phyloP scores from a whole-genome alignment of 768 basidiomycete genomes.

The Lactifluus hygrophoroides region DNA sequence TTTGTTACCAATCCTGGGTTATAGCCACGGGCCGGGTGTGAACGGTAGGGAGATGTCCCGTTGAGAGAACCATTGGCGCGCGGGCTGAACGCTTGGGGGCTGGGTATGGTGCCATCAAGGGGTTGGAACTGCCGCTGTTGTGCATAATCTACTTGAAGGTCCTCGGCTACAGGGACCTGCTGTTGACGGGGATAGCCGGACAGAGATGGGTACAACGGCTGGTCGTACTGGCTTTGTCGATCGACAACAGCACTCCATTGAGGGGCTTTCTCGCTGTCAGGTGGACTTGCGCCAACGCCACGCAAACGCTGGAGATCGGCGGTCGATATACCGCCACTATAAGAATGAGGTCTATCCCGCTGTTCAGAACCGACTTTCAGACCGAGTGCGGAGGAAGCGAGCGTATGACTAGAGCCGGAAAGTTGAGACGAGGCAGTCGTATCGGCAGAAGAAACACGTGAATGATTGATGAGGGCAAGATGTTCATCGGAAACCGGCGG shows the following conservation, averaged over 20 bases:
- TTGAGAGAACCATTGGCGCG: constrained; percentile 46
- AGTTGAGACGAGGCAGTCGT: constrained; percentile 53
- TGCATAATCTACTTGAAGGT: constrained; percentile 45
- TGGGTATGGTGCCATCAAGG: constrained; percentile 33
- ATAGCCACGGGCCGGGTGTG: constrained; percentile 43
- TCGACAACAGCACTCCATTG: constrained; percentile 27
- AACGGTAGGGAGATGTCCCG: constrained; percentile 50
- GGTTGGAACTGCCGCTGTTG: constrained; percentile 51
- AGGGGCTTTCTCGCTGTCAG: constrained; percentile 20
- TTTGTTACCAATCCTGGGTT: constrained; percentile 46
- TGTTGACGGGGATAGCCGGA: constrained; percentile 37
- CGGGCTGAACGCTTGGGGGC: constrained; percentile 30
- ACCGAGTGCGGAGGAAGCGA: constrained; percentile 43
- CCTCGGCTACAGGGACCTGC: constrained; percentile 23
- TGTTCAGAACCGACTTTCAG: constrained; percentile 51
- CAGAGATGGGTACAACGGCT: constrained; percentile 60
- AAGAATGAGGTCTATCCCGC: constrained; percentile 74
- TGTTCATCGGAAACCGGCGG: constrained; percentile 61
- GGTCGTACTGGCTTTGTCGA: constrained; percentile 26
- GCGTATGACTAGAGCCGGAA: constrained; percentile 45
- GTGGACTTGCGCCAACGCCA: constrained; percentile 42
- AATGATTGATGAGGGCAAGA: constrained; percentile 54
- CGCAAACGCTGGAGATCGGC: constrained; percentile 71
- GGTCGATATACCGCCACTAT: constrained; percentile 66
- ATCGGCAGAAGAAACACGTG: constrained; percentile 78